A percentile compares a stretch with the other conserved stretches of the same genome.
Evolutionary conservation across 2,329 filamentous ascomycete species (phyloP).

Genomic region (Volutella citrinella): DNA sequence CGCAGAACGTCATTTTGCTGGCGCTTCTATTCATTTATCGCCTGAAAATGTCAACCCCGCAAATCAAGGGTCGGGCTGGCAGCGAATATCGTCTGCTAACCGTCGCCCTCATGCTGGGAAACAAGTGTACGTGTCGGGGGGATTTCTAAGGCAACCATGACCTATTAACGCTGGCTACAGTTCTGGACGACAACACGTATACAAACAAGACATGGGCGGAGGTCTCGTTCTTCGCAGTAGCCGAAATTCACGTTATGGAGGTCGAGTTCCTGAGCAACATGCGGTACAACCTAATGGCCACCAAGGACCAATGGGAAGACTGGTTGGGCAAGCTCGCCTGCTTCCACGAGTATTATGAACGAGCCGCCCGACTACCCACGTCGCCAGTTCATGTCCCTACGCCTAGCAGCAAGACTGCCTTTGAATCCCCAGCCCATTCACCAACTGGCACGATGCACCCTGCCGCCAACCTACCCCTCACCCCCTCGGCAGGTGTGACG

Average conservation of each 20-base stretch:
- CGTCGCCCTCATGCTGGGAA: conserved; percentile 94
- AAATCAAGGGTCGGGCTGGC: conserved; percentile 84
- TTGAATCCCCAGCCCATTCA: conserved; percentile 47
- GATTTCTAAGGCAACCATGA: too few relatives aligned
- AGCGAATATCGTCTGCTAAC: conserved; percentile 93
- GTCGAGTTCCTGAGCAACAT: conserved; percentile 99
- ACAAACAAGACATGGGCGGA: conserved; percentile 99
- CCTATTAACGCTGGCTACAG: conserved; percentile 44
- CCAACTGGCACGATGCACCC: conserved; percentile 39
- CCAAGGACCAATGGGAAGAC: conserved; percentile 78
- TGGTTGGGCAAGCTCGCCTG: conserved; percentile 83
- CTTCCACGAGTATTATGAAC: conserved; percentile 80
- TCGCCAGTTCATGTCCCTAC: conserved; percentile 42
- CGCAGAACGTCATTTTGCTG: conserved; percentile 88
- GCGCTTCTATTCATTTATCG: conserved; percentile 91
- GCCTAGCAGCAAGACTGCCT: conserved; percentile 35
- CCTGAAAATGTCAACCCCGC: conserved; percentile 84
- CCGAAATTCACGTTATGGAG: conserved; percentile 98
- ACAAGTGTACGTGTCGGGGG: conserved; percentile 72
- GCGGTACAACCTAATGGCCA: conserved; percentile 88
- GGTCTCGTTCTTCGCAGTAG: conserved; percentile 88
- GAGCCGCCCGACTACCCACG: conserved; percentile 50
- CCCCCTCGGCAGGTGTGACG: conserved; percentile 30
- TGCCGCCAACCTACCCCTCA: conserved; percentile 30
- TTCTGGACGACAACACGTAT: conserved; percentile 97